A percentile compares a stretch with the other conserved stretches of the same genome.
Evolutionary conservation across 139 green algal species (phyloP).

Genomic region (Closterium sp.): DNA sequence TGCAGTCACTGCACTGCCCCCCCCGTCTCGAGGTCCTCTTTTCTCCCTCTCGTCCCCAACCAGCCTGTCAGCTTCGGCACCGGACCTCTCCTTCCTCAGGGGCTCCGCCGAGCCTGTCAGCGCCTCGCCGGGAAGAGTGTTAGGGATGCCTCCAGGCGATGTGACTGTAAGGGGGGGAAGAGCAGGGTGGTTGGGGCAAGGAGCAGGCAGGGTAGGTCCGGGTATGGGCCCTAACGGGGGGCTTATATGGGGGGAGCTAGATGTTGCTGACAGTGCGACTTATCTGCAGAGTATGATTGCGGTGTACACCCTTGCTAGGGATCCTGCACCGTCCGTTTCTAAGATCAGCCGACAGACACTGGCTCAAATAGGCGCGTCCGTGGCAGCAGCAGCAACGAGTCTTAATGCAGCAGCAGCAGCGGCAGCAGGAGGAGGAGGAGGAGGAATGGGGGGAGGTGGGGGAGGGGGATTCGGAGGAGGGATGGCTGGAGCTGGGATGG

Average conservation of each 20-base stretch:
- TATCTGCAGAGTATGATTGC: conserved; percentile 39
- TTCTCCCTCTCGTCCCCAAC: background rate
- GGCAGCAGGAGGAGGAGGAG: background rate
- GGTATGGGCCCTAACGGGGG: background rate
- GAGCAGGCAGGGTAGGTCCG: background rate
- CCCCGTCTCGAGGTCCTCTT: background rate
- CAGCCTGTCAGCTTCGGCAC: background rate
- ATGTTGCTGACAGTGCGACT: conserved; percentile 3
- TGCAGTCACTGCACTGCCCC: background rate
- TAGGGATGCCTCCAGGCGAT: background rate
- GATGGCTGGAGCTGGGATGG: background rate
- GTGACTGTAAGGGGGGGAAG: background rate
- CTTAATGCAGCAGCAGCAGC: background rate
- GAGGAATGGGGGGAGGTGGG: background rate
- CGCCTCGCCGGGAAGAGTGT: background rate
- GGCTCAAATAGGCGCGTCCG: background rate
- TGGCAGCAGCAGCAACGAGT: background rate
- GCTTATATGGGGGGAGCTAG: background rate
- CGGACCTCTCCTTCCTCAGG: background rate
- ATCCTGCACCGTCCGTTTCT: conserved; percentile 30
- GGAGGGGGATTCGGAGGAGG: background rate
- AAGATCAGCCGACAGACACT: conserved; percentile 7
- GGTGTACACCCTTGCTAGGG: conserved; percentile 30
- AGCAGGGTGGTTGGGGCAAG: background rate
- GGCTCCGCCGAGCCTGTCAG: background rate